Evolutionary conservation across 192 early-diverging fungal species (phyloP).

Genomic region (Podila epigama): DNA sequence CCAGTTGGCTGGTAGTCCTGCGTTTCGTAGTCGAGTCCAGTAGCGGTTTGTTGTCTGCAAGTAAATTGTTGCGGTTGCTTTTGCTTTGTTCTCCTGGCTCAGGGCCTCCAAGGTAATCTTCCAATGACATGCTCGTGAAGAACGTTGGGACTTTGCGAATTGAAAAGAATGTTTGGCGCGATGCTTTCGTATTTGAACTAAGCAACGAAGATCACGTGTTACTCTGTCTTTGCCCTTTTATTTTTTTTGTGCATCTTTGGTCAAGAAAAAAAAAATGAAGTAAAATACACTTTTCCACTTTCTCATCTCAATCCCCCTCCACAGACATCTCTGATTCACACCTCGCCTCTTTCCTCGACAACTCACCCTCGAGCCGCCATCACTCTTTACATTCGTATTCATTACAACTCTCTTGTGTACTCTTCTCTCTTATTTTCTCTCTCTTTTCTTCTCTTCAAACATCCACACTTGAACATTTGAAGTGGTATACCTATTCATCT

Average conservation of each 20-base stretch:
- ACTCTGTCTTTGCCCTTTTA: neutral
- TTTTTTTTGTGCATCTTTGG: neutral
- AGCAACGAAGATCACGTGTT: too few relatives aligned
- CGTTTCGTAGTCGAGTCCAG: slow-evolving; percentile 1
- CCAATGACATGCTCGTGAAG: too few relatives aligned
- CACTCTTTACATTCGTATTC: neutral
- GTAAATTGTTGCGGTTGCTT: too few relatives aligned
- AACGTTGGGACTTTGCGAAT: too few relatives aligned
- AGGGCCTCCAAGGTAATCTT: too few relatives aligned
- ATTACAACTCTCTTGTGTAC: neutral
- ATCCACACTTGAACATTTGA: neutral
- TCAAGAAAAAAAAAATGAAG: neutral
- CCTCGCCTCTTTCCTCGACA: slow-evolving; percentile 9
- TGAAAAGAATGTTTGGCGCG: too few relatives aligned
- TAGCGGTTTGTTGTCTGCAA: neutral
- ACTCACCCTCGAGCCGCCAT: neutral
- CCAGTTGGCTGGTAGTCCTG: slow-evolving; percentile 13
- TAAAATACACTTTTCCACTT: neutral
- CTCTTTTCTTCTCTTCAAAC: neutral
- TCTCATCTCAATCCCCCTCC: neutral
- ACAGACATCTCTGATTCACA: too few relatives aligned
- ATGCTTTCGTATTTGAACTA: too few relatives aligned
- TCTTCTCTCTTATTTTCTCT: neutral
- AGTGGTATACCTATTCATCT: neutral
- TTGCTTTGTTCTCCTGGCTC: too few relatives aligned